phyloP scores from a whole-genome alignment of 176 grass and related monocot genomes.

The Coix lacrymajobi region DNA sequence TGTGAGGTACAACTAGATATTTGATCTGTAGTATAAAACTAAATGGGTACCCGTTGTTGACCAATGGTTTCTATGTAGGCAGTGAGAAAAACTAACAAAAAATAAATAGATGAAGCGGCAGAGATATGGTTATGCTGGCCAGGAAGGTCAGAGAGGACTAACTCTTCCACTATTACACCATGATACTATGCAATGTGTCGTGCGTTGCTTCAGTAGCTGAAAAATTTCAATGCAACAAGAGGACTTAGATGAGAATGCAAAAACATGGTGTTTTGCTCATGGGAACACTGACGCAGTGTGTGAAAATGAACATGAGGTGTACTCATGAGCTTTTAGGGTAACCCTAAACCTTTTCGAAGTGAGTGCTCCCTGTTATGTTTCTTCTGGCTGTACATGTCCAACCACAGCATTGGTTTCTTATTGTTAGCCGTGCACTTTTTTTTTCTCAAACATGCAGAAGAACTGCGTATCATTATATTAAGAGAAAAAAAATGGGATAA shows the following conservation, averaged over 20 bases:
- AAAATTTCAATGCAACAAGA: not conserved
- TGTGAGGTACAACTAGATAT: not conserved
- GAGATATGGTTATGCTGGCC: not conserved
- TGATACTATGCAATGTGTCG: not conserved
- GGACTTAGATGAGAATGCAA: not conserved
- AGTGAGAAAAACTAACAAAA: not conserved
- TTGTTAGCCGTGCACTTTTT: not conserved
- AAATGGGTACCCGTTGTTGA: not conserved
- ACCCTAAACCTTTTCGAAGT: constrained; percentile 77
- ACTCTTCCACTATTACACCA: not conserved
- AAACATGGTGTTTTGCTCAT: not conserved
- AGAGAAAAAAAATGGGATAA: not conserved
- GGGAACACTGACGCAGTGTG: not conserved
- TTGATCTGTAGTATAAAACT: not conserved
- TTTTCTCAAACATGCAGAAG: not conserved
- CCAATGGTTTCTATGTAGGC: not conserved
- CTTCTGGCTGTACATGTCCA: not conserved
- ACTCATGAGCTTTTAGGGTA: constrained; percentile 78
- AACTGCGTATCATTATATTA: not conserved
- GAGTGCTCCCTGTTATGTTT: not conserved
- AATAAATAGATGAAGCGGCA: not conserved
- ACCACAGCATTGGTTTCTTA: not conserved
- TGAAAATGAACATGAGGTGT: constrained; percentile 76
- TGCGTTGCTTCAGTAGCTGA: not conserved
- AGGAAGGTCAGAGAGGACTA: not conserved